phyloP scores from a whole-genome alignment of 441 rosid species.

The Erodium moschatum region DNA sequence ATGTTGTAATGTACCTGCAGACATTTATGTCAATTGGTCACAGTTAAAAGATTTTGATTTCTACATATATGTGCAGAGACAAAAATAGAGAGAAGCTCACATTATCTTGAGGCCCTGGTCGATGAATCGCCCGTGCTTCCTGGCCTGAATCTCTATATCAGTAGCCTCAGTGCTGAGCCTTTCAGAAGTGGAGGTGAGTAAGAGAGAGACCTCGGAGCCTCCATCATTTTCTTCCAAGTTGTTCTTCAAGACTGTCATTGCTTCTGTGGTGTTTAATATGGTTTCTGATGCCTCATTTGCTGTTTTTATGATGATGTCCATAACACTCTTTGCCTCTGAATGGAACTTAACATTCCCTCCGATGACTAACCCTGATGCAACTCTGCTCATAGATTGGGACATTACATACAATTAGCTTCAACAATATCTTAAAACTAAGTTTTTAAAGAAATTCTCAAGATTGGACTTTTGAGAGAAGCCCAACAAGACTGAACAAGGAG shows the following conservation, averaged over 20 bases:
- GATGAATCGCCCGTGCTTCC: conserved; percentile 43
- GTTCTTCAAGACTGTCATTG: conserved; percentile 41
- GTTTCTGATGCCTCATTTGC: conserved; percentile 49
- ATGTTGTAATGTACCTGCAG: background rate
- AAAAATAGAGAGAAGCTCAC: background rate
- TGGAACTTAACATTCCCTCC: conserved; percentile 53
- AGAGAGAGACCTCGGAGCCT: conserved; percentile 23
- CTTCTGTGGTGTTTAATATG: conserved; percentile 50
- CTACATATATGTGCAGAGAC: background rate
- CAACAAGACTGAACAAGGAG: too few relatives aligned
- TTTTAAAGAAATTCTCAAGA: too few relatives aligned
- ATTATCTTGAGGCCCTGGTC: conserved; percentile 44
- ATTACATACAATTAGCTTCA: too few relatives aligned
- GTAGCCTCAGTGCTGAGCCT: conserved; percentile 39
- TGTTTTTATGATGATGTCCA: conserved; percentile 43
- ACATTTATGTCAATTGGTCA: background rate
- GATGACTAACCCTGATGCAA: conserved; percentile 47
- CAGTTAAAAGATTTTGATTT: background rate
- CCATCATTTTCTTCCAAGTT: conserved; percentile 27
- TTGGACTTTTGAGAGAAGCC: too few relatives aligned
- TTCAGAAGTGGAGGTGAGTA: conserved; percentile 40
- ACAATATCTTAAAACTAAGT: too few relatives aligned
- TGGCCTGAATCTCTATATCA: conserved; percentile 36
- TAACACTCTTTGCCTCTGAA: conserved; percentile 37
- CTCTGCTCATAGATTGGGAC: conserved; percentile 27